Evolutionary conservation across 805 yeast genomes (phyloP).

Genomic region (Kodamaea kakaduensis): DNA sequence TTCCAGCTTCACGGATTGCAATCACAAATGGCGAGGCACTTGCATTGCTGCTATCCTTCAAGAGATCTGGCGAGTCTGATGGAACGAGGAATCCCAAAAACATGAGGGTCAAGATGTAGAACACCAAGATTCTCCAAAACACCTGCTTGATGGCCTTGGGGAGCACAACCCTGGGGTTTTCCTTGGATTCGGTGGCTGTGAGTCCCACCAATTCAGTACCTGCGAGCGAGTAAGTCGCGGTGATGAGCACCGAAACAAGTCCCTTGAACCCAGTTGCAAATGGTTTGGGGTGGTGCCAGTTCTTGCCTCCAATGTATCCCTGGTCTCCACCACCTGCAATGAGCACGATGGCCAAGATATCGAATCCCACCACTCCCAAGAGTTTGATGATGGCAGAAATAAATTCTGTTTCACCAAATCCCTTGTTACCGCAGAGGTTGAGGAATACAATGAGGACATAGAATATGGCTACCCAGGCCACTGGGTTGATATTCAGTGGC

Average conservation of each 20-base stretch:
- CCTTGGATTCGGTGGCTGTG: constrained; percentile 34
- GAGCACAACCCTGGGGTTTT: constrained; percentile 35
- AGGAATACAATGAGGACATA: constrained; percentile 33
- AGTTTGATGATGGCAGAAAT: constrained; percentile 33
- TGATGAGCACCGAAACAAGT: constrained; percentile 33
- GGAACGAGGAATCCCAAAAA: constrained; percentile 40
- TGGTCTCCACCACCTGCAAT: constrained; percentile 38
- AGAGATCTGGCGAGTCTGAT: constrained; percentile 23
- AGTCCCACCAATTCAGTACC: constrained; percentile 41
- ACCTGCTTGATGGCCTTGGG: constrained; percentile 43
- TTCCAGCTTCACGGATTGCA: constrained; percentile 40
- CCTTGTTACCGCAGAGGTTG: constrained; percentile 33
- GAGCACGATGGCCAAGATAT: constrained; percentile 36
- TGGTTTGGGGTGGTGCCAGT: constrained; percentile 37
- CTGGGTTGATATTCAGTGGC: constrained; percentile 36
- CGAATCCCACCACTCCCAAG: constrained; percentile 37
- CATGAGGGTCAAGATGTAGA: constrained; percentile 39
- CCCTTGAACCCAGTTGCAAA: constrained; percentile 38
- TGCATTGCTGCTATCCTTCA: constrained; percentile 24
- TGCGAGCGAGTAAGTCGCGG: constrained; percentile 42
- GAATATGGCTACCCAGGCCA: constrained; percentile 40
- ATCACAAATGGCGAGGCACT: constrained; percentile 42
- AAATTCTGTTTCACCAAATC: constrained; percentile 39
- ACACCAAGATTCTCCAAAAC: constrained; percentile 38
- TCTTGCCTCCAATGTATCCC: constrained; percentile 35